Evolutionary conservation across 805 yeast species (phyloP).

Genomic region (Metschnikowia baotianmanensis): DNA sequence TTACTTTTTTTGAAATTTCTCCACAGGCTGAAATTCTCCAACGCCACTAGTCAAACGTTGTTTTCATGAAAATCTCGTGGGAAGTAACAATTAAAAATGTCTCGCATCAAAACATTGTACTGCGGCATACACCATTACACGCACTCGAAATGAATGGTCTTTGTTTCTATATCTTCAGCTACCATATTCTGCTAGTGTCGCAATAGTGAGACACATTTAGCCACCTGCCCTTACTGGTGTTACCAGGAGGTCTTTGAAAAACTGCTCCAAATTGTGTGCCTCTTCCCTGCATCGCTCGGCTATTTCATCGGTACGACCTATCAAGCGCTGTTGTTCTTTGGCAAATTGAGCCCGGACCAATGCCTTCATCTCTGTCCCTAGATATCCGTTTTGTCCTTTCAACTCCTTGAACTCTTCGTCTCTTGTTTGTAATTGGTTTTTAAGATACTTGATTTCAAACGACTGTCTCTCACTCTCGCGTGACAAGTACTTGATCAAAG

Average conservation of each 20-base stretch:
- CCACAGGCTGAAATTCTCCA: no score
- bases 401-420: slow-evolving; percentile 24
- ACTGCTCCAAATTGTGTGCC: slow-evolving; percentile 1
- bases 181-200: no score
- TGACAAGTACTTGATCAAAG: slow-evolving; percentile 32
- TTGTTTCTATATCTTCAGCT: no score
- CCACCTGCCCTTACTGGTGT: neutral
- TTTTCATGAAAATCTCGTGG: no score
- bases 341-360: slow-evolving; percentile 5
- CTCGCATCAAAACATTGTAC: neutral
- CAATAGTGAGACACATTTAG: neutral
- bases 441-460: slow-evolving; percentile 37
- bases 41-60: no score
- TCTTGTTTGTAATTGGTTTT: slow-evolving; percentile 20
- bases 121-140: neutral
- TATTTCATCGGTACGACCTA: slow-evolving; percentile 7
- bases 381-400: slow-evolving; percentile 18
- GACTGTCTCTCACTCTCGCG: slow-evolving; percentile 27
- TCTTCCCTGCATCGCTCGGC: slow-evolving; percentile 6
- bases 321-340: slow-evolving; percentile 7
- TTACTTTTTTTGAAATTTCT: no score
- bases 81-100: no score
- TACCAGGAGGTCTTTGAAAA: neutral
- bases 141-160: neutral
- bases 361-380: slow-evolving; percentile 10